These are phyloP conservation scores for Sarocladium kiliense DNA, from an alignment of 2,329 filamentous ascomycete species.

Conservation along the genomic window DNA sequence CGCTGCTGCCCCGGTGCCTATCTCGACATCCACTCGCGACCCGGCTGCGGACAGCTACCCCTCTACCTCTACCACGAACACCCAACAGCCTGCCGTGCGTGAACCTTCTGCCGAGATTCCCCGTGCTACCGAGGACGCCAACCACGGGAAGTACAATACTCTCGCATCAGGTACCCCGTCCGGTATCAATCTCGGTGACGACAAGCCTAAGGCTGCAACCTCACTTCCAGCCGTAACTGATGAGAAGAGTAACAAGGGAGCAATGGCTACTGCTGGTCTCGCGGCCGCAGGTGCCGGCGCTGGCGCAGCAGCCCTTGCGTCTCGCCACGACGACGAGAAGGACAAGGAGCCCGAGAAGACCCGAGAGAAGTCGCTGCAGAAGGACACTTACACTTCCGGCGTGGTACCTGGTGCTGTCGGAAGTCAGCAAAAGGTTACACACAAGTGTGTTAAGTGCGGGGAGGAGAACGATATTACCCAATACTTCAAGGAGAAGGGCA, in stretches of 20 bases:
- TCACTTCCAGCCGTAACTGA: not conserved
- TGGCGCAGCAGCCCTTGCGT: not conserved
- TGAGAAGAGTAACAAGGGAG: slow-evolving; percentile 3
- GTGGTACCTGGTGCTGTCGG: not conserved
- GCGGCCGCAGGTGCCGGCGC: not conserved
- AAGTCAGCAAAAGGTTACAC: not conserved
- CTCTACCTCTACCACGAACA: not conserved
- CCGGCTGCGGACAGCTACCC: not conserved
- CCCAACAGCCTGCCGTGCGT: not conserved
- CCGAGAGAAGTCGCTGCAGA: not conserved
- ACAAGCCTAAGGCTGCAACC: slow-evolving; percentile 22
- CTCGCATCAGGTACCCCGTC: slow-evolving; percentile 12
- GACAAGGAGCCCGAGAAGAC: not conserved
- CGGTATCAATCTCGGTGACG: slow-evolving; percentile 20
- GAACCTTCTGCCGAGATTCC: slow-evolving; percentile 6
- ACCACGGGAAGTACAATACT: slow-evolving; percentile 10
- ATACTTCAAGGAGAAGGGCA: not conserved
- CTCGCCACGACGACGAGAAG: not conserved
- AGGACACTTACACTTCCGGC: not conserved
- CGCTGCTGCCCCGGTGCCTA: not conserved
- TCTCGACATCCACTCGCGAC: not conserved
- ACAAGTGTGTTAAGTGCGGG: slow-evolving; percentile 3
- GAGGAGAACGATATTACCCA: slow-evolving; percentile 5
- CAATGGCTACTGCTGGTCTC: not conserved
- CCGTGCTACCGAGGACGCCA: slow-evolving; percentile 15